Evolutionary conservation across 345 rosid genomes (phyloP).

Genomic region (Sonneratia caseolaris): DNA sequence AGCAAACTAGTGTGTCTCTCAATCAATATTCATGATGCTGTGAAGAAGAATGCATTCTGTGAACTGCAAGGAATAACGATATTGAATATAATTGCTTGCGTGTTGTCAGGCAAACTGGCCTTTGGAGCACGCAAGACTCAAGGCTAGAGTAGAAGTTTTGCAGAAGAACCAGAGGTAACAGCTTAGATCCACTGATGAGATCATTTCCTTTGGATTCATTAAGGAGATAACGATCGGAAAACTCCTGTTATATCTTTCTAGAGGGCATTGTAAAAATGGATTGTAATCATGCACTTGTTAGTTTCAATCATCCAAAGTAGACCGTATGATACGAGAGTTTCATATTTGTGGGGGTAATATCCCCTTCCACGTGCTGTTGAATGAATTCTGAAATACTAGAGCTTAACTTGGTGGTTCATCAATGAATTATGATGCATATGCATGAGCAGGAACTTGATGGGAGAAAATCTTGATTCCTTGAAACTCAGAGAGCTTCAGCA

Average conservation of each 20-base stretch:
- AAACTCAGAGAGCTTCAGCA: constrained; percentile 69
- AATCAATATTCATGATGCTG: too few species aligned
- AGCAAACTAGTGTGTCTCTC: too few species aligned
- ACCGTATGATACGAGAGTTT: neutral
- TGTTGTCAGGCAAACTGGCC: constrained; percentile 60
- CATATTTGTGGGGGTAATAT: neutral
- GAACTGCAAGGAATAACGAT: neutral
- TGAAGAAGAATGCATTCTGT: neutral
- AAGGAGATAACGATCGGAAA: too few species aligned
- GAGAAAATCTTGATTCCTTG: constrained; percentile 68
- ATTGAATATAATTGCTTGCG: neutral
- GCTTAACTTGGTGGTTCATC: neutral
- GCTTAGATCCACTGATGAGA: neutral
- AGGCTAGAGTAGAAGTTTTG: constrained; percentile 76
- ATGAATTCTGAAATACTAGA: neutral
- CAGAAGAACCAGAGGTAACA: constrained; percentile 71
- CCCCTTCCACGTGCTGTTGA: neutral
- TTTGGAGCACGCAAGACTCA: constrained; percentile 79
- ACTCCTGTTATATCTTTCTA: too few species aligned
- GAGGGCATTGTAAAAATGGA: too few species aligned
- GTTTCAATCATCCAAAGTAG: neutral
- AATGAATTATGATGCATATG: too few species aligned
- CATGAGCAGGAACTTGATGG: constrained; percentile 62
- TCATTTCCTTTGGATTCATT: neutral
- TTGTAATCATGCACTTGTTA: too few species aligned